Evolutionary conservation across 495 filamentous ascomycete genomes (phyloP).

Genomic region (Rusavskia elegans): DNA sequence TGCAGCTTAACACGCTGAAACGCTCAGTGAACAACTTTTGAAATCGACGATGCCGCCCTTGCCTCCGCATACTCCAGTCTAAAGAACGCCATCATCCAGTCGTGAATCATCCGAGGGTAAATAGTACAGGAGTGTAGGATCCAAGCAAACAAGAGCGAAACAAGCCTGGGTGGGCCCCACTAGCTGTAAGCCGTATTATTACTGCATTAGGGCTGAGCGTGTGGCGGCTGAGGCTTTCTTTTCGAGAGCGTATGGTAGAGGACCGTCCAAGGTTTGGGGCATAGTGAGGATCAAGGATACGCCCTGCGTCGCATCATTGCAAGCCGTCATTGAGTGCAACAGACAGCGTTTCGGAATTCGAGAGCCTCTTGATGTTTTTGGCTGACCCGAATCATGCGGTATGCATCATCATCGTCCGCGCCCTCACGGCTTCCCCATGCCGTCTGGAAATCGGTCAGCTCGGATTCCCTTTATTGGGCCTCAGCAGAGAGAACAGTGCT

Average conservation of each 20-base stretch:
- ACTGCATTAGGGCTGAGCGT: background rate
- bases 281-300: too few species aligned
- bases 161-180: background rate
- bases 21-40: background rate
- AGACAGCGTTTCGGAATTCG: background rate
- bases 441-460: constrained; percentile 20
- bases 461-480: too few species aligned
- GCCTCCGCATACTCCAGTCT: background rate
- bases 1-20: background rate
- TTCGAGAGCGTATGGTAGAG: too few species aligned
- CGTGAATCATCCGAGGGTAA: background rate
- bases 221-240: background rate
- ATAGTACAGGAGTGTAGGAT: background rate
- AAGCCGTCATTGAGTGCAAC: background rate
- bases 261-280: too few species aligned
- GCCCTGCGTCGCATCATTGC: too few species aligned
- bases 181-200: background rate
- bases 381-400: constrained; percentile 29
- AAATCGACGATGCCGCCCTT: background rate
- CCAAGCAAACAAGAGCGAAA: background rate
- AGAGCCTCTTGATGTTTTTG: constrained; percentile 11
- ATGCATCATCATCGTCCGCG: constrained; percentile 39
- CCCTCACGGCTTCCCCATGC: constrained; percentile 44
- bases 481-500: background rate
- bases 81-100: background rate